Percentiles rank a stretch among this genome's conserved stretches.
These are phyloP conservation scores for Vitellaria paradoxa DNA, from an alignment of 179 eudicot genomes.

Conservation along the genomic window DNA sequence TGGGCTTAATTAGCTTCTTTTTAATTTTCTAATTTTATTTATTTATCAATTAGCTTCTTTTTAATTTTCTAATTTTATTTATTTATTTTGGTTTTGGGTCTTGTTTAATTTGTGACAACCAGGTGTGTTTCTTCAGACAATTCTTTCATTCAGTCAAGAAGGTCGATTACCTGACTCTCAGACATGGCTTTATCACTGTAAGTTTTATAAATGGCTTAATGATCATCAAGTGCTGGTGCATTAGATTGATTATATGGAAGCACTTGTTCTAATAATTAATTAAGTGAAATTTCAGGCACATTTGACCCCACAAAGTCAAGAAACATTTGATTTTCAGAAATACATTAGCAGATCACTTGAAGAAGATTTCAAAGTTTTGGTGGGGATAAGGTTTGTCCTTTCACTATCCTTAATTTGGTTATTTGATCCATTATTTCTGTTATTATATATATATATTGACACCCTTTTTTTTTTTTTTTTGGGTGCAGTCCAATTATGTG, in stretches of 20 bases:
- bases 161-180: constrained; percentile 53
- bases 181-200: constrained; percentile 54
- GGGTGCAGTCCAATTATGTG: constrained; percentile 48
- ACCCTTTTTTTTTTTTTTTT: neutral
- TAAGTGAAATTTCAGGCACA: constrained; percentile 34
- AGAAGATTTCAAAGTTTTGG: constrained; percentile 49
- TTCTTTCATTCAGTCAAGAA: constrained; percentile 45
- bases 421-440: too few relatives aligned
- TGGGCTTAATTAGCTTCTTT: too few relatives aligned
- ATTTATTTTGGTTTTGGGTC: neutral
- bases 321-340: constrained; percentile 43
- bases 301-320: constrained; percentile 45
- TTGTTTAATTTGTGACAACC: too few relatives aligned
- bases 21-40: too few relatives aligned
- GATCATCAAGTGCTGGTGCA: neutral
- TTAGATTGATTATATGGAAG: too few relatives aligned
- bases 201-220: too few relatives aligned
- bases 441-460: too few relatives aligned
- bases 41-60: too few relatives aligned
- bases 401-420: too few relatives aligned
- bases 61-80: neutral
- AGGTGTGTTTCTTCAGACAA: constrained; percentile 63
- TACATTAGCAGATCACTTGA: constrained; percentile 54
- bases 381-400: constrained; percentile 42
- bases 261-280: too few relatives aligned